These are phyloP conservation scores for Cystofilobasidium capitatum DNA, from an alignment of 768 basidiomycete genomes.

Conservation along the genomic window DNA sequence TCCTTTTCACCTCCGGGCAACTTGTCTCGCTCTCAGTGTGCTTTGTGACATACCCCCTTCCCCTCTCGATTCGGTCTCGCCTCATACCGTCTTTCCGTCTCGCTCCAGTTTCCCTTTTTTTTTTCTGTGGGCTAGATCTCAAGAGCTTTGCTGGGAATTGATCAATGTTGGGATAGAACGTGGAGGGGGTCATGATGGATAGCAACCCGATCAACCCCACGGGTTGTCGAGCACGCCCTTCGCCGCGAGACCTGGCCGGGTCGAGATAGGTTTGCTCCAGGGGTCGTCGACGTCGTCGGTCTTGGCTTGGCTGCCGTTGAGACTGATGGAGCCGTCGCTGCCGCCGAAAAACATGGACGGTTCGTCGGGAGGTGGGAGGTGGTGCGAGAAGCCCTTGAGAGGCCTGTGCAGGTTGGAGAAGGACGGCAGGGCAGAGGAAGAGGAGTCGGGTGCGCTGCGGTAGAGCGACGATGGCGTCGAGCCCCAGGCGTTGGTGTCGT, in stretches of 20 bases:
- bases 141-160: too few species aligned
- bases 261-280: background rate
- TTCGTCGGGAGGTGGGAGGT: constrained; percentile 2
- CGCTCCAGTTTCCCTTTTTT: too few species aligned
- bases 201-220: constrained; percentile 19
- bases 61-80: too few species aligned
- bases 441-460: constrained; percentile 8
- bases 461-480: constrained; percentile 35
- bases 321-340: constrained; percentile 19
- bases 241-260: background rate
- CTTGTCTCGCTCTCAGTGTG: too few species aligned
- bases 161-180: too few species aligned
- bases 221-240: constrained; percentile 22
- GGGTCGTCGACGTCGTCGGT: constrained; percentile 5
- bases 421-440: background rate
- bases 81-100: too few species aligned
- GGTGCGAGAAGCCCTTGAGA: background rate
- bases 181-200: too few species aligned
- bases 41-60: too few species aligned
- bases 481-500: constrained; percentile 40
- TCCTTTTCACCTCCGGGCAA: too few species aligned
- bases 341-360: constrained; percentile 23
- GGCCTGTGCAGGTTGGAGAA: constrained; percentile 2
- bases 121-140: too few species aligned
- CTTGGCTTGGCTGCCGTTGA: background rate